Percentiles rank a stretch among this genome's conserved stretches.
These are phyloP conservation scores for Penstemon davidsonii DNA, from an alignment of 257 asterid genomes.

Conservation along the genomic window DNA sequence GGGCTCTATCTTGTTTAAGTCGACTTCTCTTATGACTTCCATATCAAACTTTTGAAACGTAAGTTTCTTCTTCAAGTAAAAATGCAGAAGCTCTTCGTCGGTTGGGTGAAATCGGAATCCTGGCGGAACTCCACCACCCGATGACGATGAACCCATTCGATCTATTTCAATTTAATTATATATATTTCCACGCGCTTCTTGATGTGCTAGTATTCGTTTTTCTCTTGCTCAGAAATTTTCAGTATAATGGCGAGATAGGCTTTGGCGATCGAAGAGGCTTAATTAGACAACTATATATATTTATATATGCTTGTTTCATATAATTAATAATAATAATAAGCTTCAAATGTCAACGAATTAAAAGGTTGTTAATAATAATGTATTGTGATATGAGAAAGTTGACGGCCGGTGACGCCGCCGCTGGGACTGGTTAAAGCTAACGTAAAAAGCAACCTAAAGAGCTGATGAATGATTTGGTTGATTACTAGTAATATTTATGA, in stretches of 20 bases:
- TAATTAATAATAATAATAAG: background rate
- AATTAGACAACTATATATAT: background rate
- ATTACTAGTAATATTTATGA: background rate
- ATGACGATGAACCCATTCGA: slow-evolving; percentile 49
- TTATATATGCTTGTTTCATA: background rate
- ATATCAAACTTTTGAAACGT: slow-evolving; percentile 82
- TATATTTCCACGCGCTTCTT: background rate
- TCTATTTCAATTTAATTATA: background rate
- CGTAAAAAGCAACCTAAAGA: slow-evolving; percentile 50
- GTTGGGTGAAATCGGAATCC: slow-evolving; percentile 94
- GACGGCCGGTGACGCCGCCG: slow-evolving; percentile 93
- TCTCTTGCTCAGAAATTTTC: background rate
- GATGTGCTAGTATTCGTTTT: background rate
- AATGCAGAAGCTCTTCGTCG: slow-evolving; percentile 91
- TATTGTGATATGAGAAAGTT: slow-evolving; percentile 48
- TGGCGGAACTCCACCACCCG: slow-evolving; percentile 85
- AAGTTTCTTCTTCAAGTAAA: slow-evolving; percentile 84
- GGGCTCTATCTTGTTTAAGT: slow-evolving; percentile 85
- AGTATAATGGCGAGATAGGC: background rate
- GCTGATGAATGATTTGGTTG: background rate
- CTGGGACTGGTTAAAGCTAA: slow-evolving; percentile 65
- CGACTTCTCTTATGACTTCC: slow-evolving; percentile 89
- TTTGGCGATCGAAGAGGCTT: background rate
- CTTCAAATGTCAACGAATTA: slow-evolving; percentile 35
- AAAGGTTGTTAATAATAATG: background rate